Conservation (phyloP, 1,284 basidiomycete species). For the Boletellus deceptivus region DNA sequence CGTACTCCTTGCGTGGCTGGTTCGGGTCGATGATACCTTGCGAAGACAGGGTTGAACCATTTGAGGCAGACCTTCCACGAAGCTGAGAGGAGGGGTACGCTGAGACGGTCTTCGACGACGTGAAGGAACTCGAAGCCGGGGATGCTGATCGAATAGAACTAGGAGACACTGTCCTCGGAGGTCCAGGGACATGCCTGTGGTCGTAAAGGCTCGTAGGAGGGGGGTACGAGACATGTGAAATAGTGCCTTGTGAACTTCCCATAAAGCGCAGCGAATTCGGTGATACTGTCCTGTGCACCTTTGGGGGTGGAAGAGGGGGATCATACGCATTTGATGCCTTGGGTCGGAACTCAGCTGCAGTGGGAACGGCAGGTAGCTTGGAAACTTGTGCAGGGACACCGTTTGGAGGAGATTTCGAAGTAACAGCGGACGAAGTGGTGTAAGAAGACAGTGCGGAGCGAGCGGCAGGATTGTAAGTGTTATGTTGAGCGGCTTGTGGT, state of each 20-base stretch:
- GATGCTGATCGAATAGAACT: constrained; percentile 32
- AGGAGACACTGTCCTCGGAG: constrained; percentile 37
- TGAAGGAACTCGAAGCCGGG: constrained; percentile 26
- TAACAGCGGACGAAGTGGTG: constrained; percentile 15
- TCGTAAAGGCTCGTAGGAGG: constrained; percentile 21
- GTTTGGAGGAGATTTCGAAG: constrained; percentile 17
- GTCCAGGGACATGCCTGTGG: constrained; percentile 12
- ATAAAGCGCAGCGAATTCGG: constrained; percentile 26
- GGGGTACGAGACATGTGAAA: constrained; percentile 11
- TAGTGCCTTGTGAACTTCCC: constrained; percentile 12
- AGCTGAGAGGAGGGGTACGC: constrained; percentile 22
- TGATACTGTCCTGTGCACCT: constrained; percentile 34
- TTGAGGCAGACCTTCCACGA: constrained; percentile 48
- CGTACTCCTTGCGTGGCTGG: constrained; percentile 29
- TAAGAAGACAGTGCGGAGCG: constrained; percentile 26
- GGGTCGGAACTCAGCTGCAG: constrained; percentile 48
- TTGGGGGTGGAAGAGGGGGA: constrained; percentile 65
- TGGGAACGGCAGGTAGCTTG: constrained; percentile 35
- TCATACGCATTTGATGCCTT: constrained; percentile 76
- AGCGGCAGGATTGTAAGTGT: constrained; percentile 10
- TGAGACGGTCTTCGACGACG: constrained; percentile 15
- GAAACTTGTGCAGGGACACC: constrained; percentile 25
- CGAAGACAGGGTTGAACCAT: constrained; percentile 46
- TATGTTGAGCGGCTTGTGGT: constrained; percentile 13
- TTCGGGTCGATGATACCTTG: constrained; percentile 28